Evolutionary conservation across 148 eudicot genomes (phyloP).

Genomic region (Rheum nobile): DNA sequence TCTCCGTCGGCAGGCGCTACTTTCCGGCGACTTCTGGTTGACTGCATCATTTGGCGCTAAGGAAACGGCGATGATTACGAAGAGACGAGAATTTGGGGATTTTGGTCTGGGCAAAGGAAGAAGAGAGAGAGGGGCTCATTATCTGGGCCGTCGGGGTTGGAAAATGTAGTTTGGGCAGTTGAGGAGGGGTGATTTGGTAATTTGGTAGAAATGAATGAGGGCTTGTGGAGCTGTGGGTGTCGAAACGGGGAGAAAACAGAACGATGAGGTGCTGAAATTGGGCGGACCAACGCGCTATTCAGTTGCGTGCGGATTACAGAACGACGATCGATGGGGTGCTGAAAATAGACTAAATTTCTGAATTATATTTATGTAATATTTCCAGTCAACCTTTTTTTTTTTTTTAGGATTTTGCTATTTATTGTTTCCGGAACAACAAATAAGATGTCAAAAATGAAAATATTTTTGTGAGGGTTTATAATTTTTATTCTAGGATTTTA

Average conservation of each 20-base stretch:
- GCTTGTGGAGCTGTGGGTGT: background rate
- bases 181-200: background rate
- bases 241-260: background rate
- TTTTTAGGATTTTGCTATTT: too few species aligned
- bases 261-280: background rate
- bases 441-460: too few species aligned
- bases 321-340: too few species aligned
- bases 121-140: background rate
- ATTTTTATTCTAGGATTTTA: too few species aligned
- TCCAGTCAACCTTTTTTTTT: too few species aligned
- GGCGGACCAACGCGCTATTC: background rate
- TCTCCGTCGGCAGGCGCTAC: conserved; percentile 27
- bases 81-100: conserved; percentile 7
- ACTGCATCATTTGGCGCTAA: conserved; percentile 21
- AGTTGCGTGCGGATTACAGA: background rate
- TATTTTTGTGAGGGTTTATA: too few species aligned
- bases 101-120: background rate
- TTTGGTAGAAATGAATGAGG: background rate
- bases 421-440: too few species aligned
- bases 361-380: too few species aligned
- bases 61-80: background rate
- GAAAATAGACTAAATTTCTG: too few species aligned
- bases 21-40: conserved; percentile 60
- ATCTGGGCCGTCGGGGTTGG: background rate
- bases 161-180: background rate